Conservation (phyloP, 306 rosid genomes). For the Herpetospermum pedunculosum region DNA sequence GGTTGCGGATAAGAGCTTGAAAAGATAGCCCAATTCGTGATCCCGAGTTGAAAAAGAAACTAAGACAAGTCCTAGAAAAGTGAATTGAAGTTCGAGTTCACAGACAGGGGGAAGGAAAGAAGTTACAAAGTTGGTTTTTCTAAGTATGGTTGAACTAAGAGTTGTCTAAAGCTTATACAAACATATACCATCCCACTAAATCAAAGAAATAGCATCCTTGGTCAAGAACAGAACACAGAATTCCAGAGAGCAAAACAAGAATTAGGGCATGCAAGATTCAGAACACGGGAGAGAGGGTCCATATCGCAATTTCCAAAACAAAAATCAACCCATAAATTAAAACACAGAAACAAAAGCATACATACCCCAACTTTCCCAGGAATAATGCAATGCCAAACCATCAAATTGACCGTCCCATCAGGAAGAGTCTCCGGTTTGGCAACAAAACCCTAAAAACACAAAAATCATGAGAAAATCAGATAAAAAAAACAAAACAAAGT, state of each 20-base stretch:
- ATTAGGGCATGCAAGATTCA: constrained; percentile 1
- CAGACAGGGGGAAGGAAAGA: not conserved
- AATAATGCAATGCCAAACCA: constrained; percentile 95
- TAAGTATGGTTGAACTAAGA: not conserved
- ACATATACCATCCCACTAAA: not conserved
- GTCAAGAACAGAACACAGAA: not conserved
- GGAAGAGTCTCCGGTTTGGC: constrained; percentile 80
- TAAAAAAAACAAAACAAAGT: not conserved
- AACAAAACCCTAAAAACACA: constrained; percentile 67
- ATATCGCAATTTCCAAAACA: not conserved
- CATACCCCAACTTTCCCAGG: constrained; percentile 81
- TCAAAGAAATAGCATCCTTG: not conserved
- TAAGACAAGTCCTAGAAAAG: not conserved
- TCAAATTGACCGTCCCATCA: constrained; percentile 80
- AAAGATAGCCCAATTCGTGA: not conserved
- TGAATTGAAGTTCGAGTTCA: not conserved
- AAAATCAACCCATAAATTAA: not conserved
- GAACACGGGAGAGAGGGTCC: not conserved
- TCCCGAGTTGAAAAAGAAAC: not conserved
- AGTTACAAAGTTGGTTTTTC: not conserved
- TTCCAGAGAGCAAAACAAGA: not conserved
- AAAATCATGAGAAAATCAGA: not conserved
- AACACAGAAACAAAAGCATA: too few species aligned
- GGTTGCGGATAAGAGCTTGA: not conserved
- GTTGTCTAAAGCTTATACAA: not conserved